A percentile compares a stretch with the other conserved stretches of the same genome.
Conservation (phyloP, 2,329 filamentous ascomycete genomes). For the Hypocrella siamensis region DNA sequence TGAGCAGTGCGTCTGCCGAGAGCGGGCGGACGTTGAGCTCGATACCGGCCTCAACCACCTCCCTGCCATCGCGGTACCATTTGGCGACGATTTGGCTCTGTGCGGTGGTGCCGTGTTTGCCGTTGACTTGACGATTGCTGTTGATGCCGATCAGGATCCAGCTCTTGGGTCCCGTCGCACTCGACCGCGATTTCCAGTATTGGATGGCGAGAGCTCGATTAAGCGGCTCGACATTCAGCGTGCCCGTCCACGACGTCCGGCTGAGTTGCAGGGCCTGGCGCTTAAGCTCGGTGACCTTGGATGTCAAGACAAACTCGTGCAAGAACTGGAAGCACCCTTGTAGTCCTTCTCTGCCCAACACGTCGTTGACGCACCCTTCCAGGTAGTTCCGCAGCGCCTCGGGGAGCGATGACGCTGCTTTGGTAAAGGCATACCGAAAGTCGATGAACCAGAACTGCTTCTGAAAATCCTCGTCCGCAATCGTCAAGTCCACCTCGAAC, state of each 20-base stretch:
- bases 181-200: constrained; percentile 60
- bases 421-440: constrained; percentile 68
- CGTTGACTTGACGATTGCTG: constrained; percentile 39
- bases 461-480: constrained; percentile 68
- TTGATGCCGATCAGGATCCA: constrained; percentile 82
- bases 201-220: constrained; percentile 75
- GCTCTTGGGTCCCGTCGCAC: constrained; percentile 49
- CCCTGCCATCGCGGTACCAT: constrained; percentile 76
- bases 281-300: constrained; percentile 73
- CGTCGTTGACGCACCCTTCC: constrained; percentile 56
- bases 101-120: constrained; percentile 21
- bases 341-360: constrained; percentile 55
- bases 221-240: constrained; percentile 61
- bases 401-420: constrained; percentile 45
- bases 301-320: constrained; percentile 75
- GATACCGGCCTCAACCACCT: constrained; percentile 54
- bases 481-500: constrained; percentile 85
- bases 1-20: constrained; percentile 60
- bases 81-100: constrained; percentile 46
- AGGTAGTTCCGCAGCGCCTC: constrained; percentile 49
- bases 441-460: constrained; percentile 93
- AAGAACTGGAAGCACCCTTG: constrained; percentile 71
- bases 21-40: constrained; percentile 49
- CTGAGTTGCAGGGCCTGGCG: constrained; percentile 61
- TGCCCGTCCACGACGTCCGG: constrained; percentile 60